Percentiles rank a stretch among this genome's conserved stretches.
Evolutionary conservation across 176 grass and related monocot genomes (phyloP).

Genomic region (Avena sativa): DNA sequence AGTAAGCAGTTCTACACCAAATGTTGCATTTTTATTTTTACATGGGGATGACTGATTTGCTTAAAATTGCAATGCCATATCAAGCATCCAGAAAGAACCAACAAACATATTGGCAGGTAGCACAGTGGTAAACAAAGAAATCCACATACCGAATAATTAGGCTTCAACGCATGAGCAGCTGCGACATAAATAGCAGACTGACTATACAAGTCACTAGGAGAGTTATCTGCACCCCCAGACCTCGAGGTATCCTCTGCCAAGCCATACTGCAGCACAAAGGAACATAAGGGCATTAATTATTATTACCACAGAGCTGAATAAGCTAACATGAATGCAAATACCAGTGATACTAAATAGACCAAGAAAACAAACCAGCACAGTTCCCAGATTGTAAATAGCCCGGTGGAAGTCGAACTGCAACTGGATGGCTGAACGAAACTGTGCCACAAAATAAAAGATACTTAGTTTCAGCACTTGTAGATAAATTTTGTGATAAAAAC

Average conservation of each 20-base stretch:
- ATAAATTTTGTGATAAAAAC: slow-evolving; percentile 1
- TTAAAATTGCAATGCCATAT: background rate
- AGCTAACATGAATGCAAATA: slow-evolving; percentile 2
- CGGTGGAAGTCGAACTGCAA: slow-evolving; percentile 90
- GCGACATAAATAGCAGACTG: slow-evolving; percentile 88
- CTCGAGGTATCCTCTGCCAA: slow-evolving; percentile 84
- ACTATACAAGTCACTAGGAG: slow-evolving; percentile 79
- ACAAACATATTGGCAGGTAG: background rate
- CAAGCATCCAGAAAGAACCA: background rate
- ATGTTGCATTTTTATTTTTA: background rate
- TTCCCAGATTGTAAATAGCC: slow-evolving; percentile 92
- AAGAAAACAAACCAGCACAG: slow-evolving; percentile 59
- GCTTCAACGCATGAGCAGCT: slow-evolving; percentile 84
- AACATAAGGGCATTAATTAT: background rate
- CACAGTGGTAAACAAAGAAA: background rate
- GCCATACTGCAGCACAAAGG: slow-evolving; percentile 65
- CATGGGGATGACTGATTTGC: background rate
- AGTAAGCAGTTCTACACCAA: background rate
- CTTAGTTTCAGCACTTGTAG: background rate
- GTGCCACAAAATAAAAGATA: slow-evolving; percentile 43
- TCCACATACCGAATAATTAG: slow-evolving; percentile 72
- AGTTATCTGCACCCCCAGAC: slow-evolving; percentile 59
- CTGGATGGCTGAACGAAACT: slow-evolving; percentile 85
- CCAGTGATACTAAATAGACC: background rate
- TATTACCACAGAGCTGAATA: slow-evolving; percentile 1